phyloP scores from a whole-genome alignment of 176 grass and related monocot species.

The Phoenix dactylifera region DNA sequence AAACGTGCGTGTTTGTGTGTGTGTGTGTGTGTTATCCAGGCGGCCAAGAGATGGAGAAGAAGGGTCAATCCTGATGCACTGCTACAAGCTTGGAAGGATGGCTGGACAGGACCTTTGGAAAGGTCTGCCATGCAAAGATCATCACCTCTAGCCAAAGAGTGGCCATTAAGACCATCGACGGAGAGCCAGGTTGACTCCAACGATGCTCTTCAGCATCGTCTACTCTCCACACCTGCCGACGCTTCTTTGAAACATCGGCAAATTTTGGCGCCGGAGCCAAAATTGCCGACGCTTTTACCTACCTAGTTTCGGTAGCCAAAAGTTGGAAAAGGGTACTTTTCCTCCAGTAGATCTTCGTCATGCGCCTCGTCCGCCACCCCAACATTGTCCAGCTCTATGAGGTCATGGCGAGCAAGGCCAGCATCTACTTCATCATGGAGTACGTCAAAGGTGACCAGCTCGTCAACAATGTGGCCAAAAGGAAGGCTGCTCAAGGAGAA shows the following conservation, averaged over 20 bases:
- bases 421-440: too few species aligned
- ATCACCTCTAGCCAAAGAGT: slow-evolving; percentile 47
- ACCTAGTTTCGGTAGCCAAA: too few species aligned
- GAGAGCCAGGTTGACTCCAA: slow-evolving; percentile 20
- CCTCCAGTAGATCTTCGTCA: too few species aligned
- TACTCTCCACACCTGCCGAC: too few species aligned
- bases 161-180: slow-evolving; percentile 83
- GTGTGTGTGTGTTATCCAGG: too few species aligned
- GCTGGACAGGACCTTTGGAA: slow-evolving; percentile 74
- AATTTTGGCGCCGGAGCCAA: too few species aligned
- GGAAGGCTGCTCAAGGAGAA: slow-evolving; percentile 53
- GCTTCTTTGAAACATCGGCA: too few species aligned
- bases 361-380: too few species aligned
- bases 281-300: too few species aligned
- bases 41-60: slow-evolving; percentile 58
- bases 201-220: too few species aligned
- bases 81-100: slow-evolving; percentile 65
- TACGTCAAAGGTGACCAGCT: too few species aligned
- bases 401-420: slow-evolving; percentile 92
- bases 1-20: too few species aligned
- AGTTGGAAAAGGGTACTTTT: slow-evolving; percentile 1
- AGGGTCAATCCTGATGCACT: slow-evolving; percentile 65
- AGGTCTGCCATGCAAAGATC: slow-evolving; percentile 76
- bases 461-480: slow-evolving; percentile 46
- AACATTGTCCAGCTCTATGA: slow-evolving; percentile 83